These are phyloP conservation scores for Thelephora terrestris DNA, from an alignment of 1,284 basidiomycete genomes.

Conservation along the genomic window DNA sequence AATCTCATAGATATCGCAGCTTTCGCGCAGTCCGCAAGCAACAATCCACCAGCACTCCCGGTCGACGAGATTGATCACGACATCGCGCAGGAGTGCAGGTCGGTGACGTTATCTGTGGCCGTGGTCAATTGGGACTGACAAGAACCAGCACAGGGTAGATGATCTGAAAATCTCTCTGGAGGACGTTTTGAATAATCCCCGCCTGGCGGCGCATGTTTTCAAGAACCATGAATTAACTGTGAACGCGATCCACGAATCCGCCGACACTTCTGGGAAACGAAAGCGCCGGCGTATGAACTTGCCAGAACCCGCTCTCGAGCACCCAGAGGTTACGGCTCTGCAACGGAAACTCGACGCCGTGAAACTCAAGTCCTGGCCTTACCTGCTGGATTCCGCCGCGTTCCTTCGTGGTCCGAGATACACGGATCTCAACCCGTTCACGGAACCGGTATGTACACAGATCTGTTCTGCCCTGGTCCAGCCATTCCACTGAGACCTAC, in stretches of 20 bases:
- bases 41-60: neutral
- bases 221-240: slow-evolving; percentile 43
- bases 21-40: slow-evolving; percentile 5
- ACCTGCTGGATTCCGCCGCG: slow-evolving; percentile 36
- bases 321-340: slow-evolving; percentile 34
- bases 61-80: neutral
- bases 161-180: slow-evolving; percentile 40
- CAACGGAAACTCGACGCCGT: slow-evolving; percentile 39
- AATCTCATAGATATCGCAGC: slow-evolving; percentile 6
- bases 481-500: neutral
- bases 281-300: slow-evolving; percentile 34
- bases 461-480: neutral
- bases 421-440: slow-evolving; percentile 53
- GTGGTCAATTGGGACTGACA: neutral
- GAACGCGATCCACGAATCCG: slow-evolving; percentile 34
- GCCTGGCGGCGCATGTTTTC: slow-evolving; percentile 45
- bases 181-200: slow-evolving; percentile 42
- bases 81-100: slow-evolving; percentile 10
- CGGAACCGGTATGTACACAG: slow-evolving; percentile 29
- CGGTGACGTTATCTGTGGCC: neutral
- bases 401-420: slow-evolving; percentile 57
- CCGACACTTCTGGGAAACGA: slow-evolving; percentile 28
- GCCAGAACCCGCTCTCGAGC: slow-evolving; percentile 21
- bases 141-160: slow-evolving; percentile 33
- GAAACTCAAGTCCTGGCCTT: slow-evolving; percentile 53